phyloP scores from a whole-genome alignment of 2,329 filamentous ascomycete species.

The Diaporthe helianthi region DNA sequence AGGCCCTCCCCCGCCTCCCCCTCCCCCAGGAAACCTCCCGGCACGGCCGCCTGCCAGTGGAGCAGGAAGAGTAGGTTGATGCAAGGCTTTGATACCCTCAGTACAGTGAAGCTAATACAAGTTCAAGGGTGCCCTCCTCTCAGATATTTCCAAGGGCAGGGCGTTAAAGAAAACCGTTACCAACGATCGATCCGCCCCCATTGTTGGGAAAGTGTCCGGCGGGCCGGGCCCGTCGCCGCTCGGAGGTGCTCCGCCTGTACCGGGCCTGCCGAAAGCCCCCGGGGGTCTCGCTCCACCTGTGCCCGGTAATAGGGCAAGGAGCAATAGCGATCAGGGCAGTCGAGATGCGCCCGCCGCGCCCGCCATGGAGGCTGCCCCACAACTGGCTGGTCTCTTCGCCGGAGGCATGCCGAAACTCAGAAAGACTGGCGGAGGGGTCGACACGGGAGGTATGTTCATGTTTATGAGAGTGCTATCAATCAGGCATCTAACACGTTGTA shows the following conservation, averaged over 20 bases:
- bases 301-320: conserved; percentile 75
- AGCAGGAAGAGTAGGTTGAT: conserved; percentile 66
- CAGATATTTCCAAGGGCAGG: conserved; percentile 85
- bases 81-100: neutral
- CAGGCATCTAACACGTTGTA: conserved; percentile 41
- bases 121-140: conserved; percentile 79
- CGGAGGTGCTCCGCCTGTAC: conserved; percentile 83
- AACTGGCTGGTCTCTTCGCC: conserved; percentile 86
- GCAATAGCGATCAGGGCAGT: conserved; percentile 79
- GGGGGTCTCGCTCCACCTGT: conserved; percentile 75
- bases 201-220: conserved; percentile 63
- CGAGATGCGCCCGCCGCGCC: conserved; percentile 48
- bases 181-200: conserved; percentile 89
- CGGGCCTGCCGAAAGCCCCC: conserved; percentile 64
- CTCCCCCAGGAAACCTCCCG: conserved; percentile 62
- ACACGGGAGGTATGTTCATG: conserved; percentile 67
- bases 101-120: conserved; percentile 30
- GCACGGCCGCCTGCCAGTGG: conserved; percentile 61
- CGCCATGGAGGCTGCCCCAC: conserved; percentile 69
- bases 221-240: conserved; percentile 67
- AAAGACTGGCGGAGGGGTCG: conserved; percentile 81
- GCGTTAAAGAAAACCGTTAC: conserved; percentile 84
- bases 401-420: conserved; percentile 95
- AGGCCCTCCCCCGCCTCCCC: conserved; percentile 70
- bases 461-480: neutral